A percentile compares a stretch with the other conserved stretches of the same genome.
phyloP scores from a whole-genome alignment of 2,329 filamentous ascomycete genomes.

The Dactylellina leptospora region DNA sequence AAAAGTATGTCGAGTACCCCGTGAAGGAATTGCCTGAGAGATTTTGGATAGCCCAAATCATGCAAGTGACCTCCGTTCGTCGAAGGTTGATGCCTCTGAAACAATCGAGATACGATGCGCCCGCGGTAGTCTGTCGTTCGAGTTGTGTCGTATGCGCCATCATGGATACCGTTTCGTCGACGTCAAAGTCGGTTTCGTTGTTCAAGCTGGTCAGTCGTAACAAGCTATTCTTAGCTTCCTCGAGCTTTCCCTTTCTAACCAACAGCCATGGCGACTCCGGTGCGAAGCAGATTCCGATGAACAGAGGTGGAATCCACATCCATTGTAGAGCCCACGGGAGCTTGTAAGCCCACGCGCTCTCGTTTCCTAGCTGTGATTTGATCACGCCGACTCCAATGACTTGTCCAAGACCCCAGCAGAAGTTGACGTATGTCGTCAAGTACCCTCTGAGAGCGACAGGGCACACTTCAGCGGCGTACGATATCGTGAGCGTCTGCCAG shows the following conservation, averaged over 20 bases:
- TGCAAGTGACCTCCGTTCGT: constrained; percentile 76
- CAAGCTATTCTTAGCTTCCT: constrained; percentile 73
- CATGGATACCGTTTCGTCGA: constrained; percentile 87
- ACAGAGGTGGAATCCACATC: constrained; percentile 77
- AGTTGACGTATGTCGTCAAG: constrained; percentile 78
- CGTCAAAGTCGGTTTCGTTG: constrained; percentile 76
- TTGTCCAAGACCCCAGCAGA: constrained; percentile 78
- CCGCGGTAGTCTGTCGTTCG: constrained; percentile 69
- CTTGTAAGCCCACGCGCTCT: constrained; percentile 74
- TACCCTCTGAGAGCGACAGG: constrained; percentile 76
- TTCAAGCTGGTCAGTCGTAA: constrained; percentile 72
- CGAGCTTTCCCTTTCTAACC: constrained; percentile 71
- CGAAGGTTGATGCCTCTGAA: constrained; percentile 81
- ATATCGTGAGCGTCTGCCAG: constrained; percentile 63
- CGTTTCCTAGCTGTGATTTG: constrained; percentile 71
- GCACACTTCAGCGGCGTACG: constrained; percentile 68
- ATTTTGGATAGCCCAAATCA: constrained; percentile 63
- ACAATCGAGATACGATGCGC: constrained; percentile 76
- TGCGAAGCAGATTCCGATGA: constrained; percentile 72
- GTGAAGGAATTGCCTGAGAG: constrained; percentile 60
- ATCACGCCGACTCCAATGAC: constrained; percentile 77
- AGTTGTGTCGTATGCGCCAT: constrained; percentile 89
- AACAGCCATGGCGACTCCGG: constrained; percentile 80
- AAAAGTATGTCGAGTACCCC: constrained; percentile 62
- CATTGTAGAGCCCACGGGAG: constrained; percentile 79